phyloP scores from a whole-genome alignment of 2,329 filamentous ascomycete species.

The Aspergillus hortae region DNA sequence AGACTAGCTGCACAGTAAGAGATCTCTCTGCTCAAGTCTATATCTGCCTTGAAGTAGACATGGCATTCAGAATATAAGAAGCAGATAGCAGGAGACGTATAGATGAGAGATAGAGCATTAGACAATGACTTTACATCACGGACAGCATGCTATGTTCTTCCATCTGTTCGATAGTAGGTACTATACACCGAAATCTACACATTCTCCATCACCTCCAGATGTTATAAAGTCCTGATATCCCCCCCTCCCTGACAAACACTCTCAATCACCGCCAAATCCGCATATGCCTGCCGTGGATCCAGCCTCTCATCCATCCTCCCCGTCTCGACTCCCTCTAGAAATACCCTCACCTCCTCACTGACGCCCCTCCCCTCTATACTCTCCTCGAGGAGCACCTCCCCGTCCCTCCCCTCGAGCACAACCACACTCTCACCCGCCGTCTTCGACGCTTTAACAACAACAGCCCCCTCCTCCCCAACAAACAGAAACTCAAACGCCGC shows the following conservation, averaged over 20 bases:
- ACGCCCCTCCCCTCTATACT: background rate
- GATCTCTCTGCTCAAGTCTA: too few species aligned
- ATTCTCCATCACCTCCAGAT: background rate
- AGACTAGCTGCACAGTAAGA: too few species aligned
- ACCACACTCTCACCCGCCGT: background rate
- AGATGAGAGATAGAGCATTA: background rate
- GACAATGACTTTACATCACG: background rate
- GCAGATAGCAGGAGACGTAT: too few species aligned
- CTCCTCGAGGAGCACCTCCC: background rate
- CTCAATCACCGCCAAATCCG: constrained; percentile 1
- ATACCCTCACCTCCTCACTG: background rate
- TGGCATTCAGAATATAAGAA: too few species aligned
- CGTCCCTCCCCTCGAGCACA: background rate
- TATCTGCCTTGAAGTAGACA: too few species aligned
- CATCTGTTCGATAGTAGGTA: background rate
- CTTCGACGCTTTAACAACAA: background rate
- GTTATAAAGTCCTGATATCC: background rate
- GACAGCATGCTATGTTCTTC: too few species aligned
- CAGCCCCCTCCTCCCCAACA: background rate
- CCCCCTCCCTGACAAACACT: background rate
- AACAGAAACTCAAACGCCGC: background rate
- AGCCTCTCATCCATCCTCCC: background rate
- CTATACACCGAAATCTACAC: background rate
- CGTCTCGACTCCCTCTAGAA: background rate
- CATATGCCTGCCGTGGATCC: background rate